These are phyloP conservation scores for Penicillium glabrum DNA, from an alignment of 2,329 filamentous ascomycete species.

Conservation along the genomic window DNA sequence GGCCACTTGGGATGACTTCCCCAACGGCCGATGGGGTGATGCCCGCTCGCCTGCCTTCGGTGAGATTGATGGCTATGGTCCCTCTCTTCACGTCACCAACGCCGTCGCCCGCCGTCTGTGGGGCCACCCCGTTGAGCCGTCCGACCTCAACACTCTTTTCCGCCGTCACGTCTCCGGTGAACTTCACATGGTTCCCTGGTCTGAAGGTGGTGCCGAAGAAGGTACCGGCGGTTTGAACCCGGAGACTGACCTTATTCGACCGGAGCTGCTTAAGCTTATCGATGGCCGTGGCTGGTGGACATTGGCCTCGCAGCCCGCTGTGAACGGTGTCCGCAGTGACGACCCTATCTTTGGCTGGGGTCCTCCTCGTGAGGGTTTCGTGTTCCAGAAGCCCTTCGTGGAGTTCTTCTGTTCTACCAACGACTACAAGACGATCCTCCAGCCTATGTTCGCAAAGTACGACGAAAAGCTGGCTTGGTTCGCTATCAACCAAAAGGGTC, in stretches of 20 bases:
- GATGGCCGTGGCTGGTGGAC: slow-evolving; percentile 86
- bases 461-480: slow-evolving; percentile 80
- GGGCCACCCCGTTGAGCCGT: slow-evolving; percentile 69
- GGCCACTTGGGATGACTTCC: slow-evolving; percentile 98
- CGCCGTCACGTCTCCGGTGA: slow-evolving; percentile 76
- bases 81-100: slow-evolving; percentile 89
- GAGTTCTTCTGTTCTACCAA: slow-evolving; percentile 82
- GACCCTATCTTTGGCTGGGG: slow-evolving; percentile 91
- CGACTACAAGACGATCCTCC: slow-evolving; percentile 67
- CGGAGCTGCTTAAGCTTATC: slow-evolving; percentile 74
- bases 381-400: slow-evolving; percentile 98
- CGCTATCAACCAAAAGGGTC: slow-evolving; percentile 74
- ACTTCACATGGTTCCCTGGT: slow-evolving; percentile 85
- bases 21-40: slow-evolving; percentile 94
- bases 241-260: slow-evolving; percentile 79
- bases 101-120: slow-evolving; percentile 79
- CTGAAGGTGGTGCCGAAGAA: slow-evolving; percentile 69
- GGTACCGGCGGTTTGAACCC: slow-evolving; percentile 49
- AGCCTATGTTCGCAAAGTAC: slow-evolving; percentile 59
- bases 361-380: slow-evolving; percentile 78
- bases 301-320: slow-evolving; percentile 89
- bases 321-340: slow-evolving; percentile 77
- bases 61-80: slow-evolving; percentile 96
- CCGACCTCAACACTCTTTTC: slow-evolving; percentile 80
- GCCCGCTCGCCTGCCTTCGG: slow-evolving; percentile 90